Conservation (phyloP, 164 flowering plant species). For the Vitis riparia region DNA sequence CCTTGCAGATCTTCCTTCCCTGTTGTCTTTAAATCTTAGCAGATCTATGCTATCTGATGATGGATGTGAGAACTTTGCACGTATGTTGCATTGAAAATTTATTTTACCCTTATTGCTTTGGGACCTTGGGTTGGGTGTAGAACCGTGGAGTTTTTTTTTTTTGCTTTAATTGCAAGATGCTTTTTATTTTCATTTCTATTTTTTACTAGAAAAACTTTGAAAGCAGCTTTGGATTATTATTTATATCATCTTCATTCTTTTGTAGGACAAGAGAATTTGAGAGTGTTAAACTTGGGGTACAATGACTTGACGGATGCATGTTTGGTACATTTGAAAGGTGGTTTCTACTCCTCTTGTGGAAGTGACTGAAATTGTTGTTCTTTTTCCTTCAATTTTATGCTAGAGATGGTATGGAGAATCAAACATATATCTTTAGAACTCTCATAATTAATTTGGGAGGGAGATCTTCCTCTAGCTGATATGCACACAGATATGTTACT, state of each 20-base stretch:
- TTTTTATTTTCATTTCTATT: neutral
- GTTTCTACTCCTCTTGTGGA: neutral
- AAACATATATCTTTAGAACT: too few relatives aligned
- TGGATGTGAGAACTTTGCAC: constrained; percentile 78
- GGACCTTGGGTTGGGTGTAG: too few relatives aligned
- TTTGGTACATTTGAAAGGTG: constrained; percentile 80
- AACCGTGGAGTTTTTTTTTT: too few relatives aligned
- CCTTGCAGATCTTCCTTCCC: constrained; percentile 64
- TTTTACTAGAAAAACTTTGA: too few relatives aligned
- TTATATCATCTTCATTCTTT: neutral
- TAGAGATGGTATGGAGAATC: too few relatives aligned
- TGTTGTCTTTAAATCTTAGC: constrained; percentile 71
- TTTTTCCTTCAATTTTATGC: neutral
- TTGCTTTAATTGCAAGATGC: neutral
- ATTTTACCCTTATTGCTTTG: neutral
- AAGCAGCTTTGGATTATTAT: too few relatives aligned
- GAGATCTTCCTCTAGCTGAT: too few relatives aligned
- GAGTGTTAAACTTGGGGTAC: constrained; percentile 79
- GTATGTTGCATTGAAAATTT: constrained; percentile 39
- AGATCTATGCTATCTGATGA: constrained; percentile 74
- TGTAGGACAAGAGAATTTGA: constrained; percentile 60
- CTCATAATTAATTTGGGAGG: too few relatives aligned
- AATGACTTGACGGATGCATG: constrained; percentile 78
- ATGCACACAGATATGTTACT: too few relatives aligned
- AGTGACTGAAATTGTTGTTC: too few relatives aligned